A percentile compares a stretch with the other conserved stretches of the same genome.
phyloP scores from a whole-genome alignment of 768 basidiomycete species.

The Podaxis mareebaensis region DNA sequence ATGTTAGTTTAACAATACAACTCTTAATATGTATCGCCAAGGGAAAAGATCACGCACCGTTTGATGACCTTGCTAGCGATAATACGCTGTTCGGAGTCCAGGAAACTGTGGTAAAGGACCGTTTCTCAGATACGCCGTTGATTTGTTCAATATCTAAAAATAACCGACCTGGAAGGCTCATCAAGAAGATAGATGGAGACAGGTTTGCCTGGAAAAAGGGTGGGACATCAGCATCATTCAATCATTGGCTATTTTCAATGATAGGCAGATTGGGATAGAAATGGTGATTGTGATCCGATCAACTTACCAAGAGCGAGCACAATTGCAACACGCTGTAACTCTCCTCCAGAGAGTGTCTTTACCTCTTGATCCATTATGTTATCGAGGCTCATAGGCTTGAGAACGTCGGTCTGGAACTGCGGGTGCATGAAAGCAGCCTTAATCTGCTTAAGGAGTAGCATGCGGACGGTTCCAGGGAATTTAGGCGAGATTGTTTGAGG shows the following conservation, averaged over 20 bases:
- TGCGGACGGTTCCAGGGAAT: slow-evolving; percentile 95
- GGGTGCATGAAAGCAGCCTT: slow-evolving; percentile 97
- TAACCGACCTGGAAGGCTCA: slow-evolving; percentile 79
- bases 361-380: slow-evolving; percentile 97
- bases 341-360: slow-evolving; percentile 97
- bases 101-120: slow-evolving; percentile 56
- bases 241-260: not conserved
- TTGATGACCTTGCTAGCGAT: slow-evolving; percentile 98
- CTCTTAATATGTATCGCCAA: not conserved
- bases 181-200: slow-evolving; percentile 93
- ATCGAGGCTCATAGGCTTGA: slow-evolving; percentile 97
- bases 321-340: slow-evolving; percentile 96
- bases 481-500: slow-evolving; percentile 98
- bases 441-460: slow-evolving; percentile 92
- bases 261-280: not conserved
- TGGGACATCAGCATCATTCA: not conserved
- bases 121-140: not conserved
- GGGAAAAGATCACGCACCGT: slow-evolving; percentile 48
- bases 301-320: slow-evolving; percentile 80
- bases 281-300: not conserved
- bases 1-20: not conserved
- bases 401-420: slow-evolving; percentile 98
- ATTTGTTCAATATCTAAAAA: not conserved
- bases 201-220: slow-evolving; percentile 53
- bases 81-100: slow-evolving; percentile 99